Conservation (phyloP, 2,329 filamentous ascomycete species). For the Exophiala sideris region DNA sequence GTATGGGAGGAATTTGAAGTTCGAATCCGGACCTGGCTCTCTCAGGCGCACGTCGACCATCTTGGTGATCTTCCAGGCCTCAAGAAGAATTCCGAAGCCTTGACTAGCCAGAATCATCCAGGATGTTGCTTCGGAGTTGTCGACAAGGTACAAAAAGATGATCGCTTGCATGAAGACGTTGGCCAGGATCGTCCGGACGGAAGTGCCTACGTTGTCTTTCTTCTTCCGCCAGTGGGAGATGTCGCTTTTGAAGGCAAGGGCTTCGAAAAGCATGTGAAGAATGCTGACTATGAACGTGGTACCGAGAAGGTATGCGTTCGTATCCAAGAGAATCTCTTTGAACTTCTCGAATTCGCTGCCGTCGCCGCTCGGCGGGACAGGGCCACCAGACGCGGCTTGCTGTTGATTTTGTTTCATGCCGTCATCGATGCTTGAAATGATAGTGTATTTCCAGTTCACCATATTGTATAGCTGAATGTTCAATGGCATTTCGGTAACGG, state of each 20-base stretch:
- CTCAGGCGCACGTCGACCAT: slow-evolving; percentile 84
- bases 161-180: slow-evolving; percentile 97
- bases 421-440: slow-evolving; percentile 80
- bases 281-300: slow-evolving; percentile 82
- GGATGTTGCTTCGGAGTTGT: slow-evolving; percentile 95
- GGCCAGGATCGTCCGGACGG: slow-evolving; percentile 88
- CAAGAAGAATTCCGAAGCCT: slow-evolving; percentile 74
- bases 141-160: slow-evolving; percentile 94
- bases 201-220: slow-evolving; percentile 98
- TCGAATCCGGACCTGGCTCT: slow-evolving; percentile 62
- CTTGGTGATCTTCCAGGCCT: slow-evolving; percentile 95
- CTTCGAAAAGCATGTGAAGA: slow-evolving; percentile 91
- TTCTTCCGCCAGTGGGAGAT: slow-evolving; percentile 99
- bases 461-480: slow-evolving; percentile 81
- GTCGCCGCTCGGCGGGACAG: slow-evolving; percentile 74
- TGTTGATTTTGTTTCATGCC: slow-evolving; percentile 79
- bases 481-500: slow-evolving; percentile 75
- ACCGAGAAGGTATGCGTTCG: slow-evolving; percentile 83
- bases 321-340: slow-evolving; percentile 92
- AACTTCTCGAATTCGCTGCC: slow-evolving; percentile 95
- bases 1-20: slow-evolving; percentile 74
- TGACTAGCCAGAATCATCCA: slow-evolving; percentile 99
- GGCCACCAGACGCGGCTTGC: slow-evolving; percentile 70
- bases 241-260: slow-evolving; percentile 93
- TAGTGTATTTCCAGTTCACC: slow-evolving; percentile 82